A percentile compares a stretch with the other conserved stretches of the same genome.
Conservation (phyloP, 23 red algal species). For the Gracilaria gracilis region DNA sequence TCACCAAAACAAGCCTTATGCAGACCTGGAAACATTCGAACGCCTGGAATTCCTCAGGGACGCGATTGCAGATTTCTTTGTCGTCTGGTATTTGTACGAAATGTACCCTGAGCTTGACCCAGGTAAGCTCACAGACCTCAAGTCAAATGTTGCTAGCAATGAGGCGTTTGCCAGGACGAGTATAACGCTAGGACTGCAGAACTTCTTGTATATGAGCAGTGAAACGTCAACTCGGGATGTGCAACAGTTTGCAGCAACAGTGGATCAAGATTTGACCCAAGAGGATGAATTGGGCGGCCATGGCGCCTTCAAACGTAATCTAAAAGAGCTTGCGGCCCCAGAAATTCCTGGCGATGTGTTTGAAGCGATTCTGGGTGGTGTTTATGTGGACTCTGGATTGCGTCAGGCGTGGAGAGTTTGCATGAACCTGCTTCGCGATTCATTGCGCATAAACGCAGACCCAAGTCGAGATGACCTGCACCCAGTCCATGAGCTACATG, state of each 20-base stretch:
- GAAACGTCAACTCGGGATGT: constrained; percentile 25
- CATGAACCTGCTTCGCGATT: constrained; percentile 52
- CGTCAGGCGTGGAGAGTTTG: constrained; percentile 56
- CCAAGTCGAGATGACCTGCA: constrained; percentile 53
- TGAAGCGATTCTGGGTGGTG: constrained; percentile 65
- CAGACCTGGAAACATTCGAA: constrained; percentile 61
- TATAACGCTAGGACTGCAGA: constrained; percentile 59
- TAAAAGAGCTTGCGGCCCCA: constrained; percentile 66
- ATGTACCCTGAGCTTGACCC: constrained; percentile 72
- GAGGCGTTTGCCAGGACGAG: constrained; percentile 64
- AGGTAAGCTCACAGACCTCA: constrained; percentile 70
- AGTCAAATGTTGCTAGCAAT: constrained; percentile 73
- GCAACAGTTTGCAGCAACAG: constrained; percentile 45
- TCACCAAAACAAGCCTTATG: background rate
- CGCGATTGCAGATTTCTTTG: constrained; percentile 68
- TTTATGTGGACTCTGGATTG: constrained; percentile 70
- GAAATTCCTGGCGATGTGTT: constrained; percentile 78
- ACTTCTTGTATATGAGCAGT: constrained; percentile 55
- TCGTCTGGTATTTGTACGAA: constrained; percentile 69
- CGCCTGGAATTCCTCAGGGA: constrained; percentile 81
- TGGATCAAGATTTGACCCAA: constrained; percentile 45
- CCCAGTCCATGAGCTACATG: constrained; percentile 48
- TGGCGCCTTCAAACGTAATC: constrained; percentile 38
- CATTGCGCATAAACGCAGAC: constrained; percentile 72
- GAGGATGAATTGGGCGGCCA: constrained; percentile 44